Base-by-base conservation (phyloP, 2,329 filamentous ascomycete species). In the Fusarium sp. region DNA sequence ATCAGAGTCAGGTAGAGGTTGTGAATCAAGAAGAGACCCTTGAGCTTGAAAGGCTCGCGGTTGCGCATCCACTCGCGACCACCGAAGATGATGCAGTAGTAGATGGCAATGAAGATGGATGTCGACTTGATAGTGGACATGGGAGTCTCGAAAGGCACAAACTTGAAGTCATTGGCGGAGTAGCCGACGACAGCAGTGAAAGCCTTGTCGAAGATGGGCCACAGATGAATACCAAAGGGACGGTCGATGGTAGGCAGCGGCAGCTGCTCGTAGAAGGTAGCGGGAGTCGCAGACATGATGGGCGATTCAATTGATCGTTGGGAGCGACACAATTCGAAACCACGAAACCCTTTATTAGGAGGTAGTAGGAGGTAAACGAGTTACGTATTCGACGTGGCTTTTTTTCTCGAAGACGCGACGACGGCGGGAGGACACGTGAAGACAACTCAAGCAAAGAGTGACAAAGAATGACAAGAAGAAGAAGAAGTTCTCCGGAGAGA, bases 81-180 rank as follows among this genome's bases (percentile, higher is more conserved):
- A 71, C 95, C 95, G 74, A 98, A 97, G 78, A 98, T 96, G 83
- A 97, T 86, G 74, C 92, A 84, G 83, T 98, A 98, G 90, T 98
- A 99, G 80, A 92, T 84, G 78, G 94, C 84, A 76, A 98, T 91
- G 80, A 94, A 91, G 75, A 92, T 88, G 64, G 89, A 88, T 52
- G 93, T 95, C 83, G 93, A 90, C 81, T 91, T 92, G 77, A 98
- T 85, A 6, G 95, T 98, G 59, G 95, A 97, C 88, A 98, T 91
- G 68, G 94, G 92, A 30, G 95, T 98, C 81, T 90, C 85, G 77
- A 93, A 93, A 45, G 90, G 87, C 66, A 90, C 86, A 83, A 98
- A 98, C 72, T 88, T 84, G 85, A 98, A 98, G 69, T 98, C 90
- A 74, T 93, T 90, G 68, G 92, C 91, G 71, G 93, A 90, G 83